A percentile compares a stretch with the other conserved stretches of the same genome.
These are phyloP conservation scores for Grosmannia clavigera DNA, from an alignment of 2,329 filamentous ascomycete genomes.

Conservation along the genomic window DNA sequence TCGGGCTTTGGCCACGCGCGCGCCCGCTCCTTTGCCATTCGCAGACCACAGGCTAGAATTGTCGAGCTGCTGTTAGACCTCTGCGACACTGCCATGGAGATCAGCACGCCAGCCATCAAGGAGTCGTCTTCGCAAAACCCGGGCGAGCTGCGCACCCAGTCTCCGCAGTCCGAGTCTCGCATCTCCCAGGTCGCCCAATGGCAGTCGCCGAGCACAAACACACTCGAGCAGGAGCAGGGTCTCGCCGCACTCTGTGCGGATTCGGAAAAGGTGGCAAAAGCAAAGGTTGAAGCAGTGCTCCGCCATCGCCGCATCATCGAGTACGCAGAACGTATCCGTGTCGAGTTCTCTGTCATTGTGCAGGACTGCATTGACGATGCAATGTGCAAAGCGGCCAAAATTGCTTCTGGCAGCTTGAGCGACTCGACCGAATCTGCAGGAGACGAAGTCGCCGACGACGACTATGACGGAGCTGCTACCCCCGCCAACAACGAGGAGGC, in stretches of 20 bases:
- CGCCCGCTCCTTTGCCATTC: constrained; percentile 79
- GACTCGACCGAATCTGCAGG: constrained; percentile 58
- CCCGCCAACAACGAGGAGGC: constrained; percentile 36
- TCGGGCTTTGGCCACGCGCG: constrained; percentile 66
- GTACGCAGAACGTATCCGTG: constrained; percentile 87
- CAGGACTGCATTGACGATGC: constrained; percentile 94
- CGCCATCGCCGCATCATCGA: constrained; percentile 88
- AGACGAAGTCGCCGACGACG: constrained; percentile 24
- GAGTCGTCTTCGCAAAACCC: constrained; percentile 55
- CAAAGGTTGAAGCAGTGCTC: constrained; percentile 87
- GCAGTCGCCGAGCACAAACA: constrained; percentile 88
- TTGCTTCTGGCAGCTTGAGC: constrained; percentile 72
- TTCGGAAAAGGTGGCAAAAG: constrained; percentile 69
- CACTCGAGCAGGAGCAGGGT: constrained; percentile 85
- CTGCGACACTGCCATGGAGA: constrained; percentile 89
- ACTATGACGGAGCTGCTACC: constrained; percentile 30
- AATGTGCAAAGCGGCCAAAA: constrained; percentile 75
- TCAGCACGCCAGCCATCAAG: constrained; percentile 88
- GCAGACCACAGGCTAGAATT: constrained; percentile 80
- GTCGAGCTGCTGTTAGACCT: constrained; percentile 90
- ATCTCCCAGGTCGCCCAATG: constrained; percentile 92
- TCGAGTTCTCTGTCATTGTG: constrained; percentile 85
- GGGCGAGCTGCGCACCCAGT: constrained; percentile 81
- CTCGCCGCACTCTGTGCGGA: constrained; percentile 79
- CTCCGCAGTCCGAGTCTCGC: constrained; percentile 87